Percentiles rank a stretch among this genome's conserved stretches.
phyloP scores from a whole-genome alignment of 2,329 filamentous ascomycete genomes.

The Fusarium chlamydosporum region DNA sequence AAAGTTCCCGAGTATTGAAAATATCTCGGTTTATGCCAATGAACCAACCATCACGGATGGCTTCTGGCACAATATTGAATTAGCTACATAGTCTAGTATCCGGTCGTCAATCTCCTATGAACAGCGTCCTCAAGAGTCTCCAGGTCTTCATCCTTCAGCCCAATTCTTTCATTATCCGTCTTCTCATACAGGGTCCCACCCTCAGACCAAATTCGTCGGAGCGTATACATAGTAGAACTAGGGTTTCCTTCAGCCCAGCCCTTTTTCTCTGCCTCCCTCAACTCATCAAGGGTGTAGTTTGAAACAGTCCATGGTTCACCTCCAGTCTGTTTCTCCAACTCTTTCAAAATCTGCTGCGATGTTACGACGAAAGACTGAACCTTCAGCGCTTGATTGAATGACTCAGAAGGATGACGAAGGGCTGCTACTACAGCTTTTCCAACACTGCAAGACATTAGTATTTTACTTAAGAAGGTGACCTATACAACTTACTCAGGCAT shows the following conservation, averaged over 20 bases:
- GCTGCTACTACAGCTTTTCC: conserved; percentile 75
- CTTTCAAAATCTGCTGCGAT: conserved; percentile 72
- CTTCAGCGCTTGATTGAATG: conserved; percentile 70
- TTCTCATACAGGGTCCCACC: conserved; percentile 79
- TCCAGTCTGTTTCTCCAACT: conserved; percentile 76
- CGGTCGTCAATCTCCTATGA: conserved; percentile 35
- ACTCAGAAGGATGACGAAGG: conserved; percentile 67
- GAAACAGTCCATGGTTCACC: conserved; percentile 59
- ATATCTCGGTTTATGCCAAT: background rate
- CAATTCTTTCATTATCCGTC: conserved; percentile 75
- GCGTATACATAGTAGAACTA: conserved; percentile 68
- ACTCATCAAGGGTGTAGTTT: conserved; percentile 61
- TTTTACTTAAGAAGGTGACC: background rate
- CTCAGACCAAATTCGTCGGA: conserved; percentile 79
- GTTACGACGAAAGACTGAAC: conserved; percentile 80
- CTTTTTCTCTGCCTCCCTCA: conserved; percentile 70
- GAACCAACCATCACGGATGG: background rate
- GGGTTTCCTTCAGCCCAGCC: conserved; percentile 69
- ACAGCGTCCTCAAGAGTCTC: conserved; percentile 63
- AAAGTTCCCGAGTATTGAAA: too few relatives aligned
- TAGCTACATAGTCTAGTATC: conserved; percentile 6
- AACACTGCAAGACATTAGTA: conserved; percentile 62
- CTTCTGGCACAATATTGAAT: too few relatives aligned
- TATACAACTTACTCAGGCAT: conserved; percentile 74
- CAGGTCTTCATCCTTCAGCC: conserved; percentile 61